Evolutionary conservation across 179 eudicot genomes (phyloP).

Genomic region (Vitellaria paradoxa): DNA sequence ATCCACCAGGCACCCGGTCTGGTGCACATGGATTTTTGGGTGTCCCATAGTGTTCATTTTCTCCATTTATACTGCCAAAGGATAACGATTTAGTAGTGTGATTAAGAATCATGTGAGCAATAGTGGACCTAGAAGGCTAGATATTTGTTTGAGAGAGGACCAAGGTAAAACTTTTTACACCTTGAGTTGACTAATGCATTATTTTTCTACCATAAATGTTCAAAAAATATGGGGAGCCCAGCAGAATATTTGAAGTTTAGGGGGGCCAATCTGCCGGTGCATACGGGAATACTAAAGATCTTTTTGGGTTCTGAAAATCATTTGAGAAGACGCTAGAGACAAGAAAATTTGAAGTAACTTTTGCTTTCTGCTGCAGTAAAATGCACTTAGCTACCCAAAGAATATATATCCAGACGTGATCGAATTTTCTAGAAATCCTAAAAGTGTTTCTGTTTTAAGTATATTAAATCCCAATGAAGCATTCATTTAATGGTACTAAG

Average conservation of each 20-base stretch:
- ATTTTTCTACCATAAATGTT: too few relatives aligned
- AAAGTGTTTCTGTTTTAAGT: not conserved
- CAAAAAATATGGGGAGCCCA: too few relatives aligned
- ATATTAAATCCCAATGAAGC: not conserved
- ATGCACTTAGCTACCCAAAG: not conserved
- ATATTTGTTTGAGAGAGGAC: too few relatives aligned
- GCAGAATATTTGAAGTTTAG: too few relatives aligned
- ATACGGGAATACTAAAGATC: slow-evolving; percentile 1
- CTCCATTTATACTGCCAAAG: slow-evolving; percentile 77
- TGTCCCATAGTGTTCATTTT: slow-evolving; percentile 80
- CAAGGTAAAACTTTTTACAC: too few relatives aligned
- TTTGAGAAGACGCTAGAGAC: not conserved
- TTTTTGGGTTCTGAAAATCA: not conserved
- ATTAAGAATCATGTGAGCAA: not conserved
- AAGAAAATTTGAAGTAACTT: not conserved
- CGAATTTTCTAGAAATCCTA: not conserved
- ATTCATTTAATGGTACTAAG: not conserved
- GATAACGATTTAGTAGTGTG: not conserved
- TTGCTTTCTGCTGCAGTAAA: not conserved
- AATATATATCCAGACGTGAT: not conserved
- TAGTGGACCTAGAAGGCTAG: not conserved
- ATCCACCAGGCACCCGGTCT: slow-evolving; percentile 92
- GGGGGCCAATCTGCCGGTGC: too few relatives aligned
- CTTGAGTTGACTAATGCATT: too few relatives aligned
- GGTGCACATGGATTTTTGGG: slow-evolving; percentile 79